Percentiles rank a stretch among this genome's conserved stretches.
Evolutionary conservation across 2,329 filamentous ascomycete species (phyloP).

Genomic region (Clonostachys chloroleuca): DNA sequence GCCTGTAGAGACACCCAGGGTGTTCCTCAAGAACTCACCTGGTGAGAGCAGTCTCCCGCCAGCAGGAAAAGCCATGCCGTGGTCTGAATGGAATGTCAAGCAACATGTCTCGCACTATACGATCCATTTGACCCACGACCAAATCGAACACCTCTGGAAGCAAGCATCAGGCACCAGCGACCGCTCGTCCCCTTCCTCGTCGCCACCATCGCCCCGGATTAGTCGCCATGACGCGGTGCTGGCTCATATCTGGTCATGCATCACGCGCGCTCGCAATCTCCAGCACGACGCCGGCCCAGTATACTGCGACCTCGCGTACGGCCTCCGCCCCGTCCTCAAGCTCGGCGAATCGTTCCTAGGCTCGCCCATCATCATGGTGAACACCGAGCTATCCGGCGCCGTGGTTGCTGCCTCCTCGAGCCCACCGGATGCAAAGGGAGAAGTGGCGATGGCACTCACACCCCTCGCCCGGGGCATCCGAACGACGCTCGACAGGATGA

Average conservation of each 20-base stretch:
- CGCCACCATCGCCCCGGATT: not conserved
- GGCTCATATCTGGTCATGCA: conserved; percentile 16
- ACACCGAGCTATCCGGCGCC: conserved; percentile 9
- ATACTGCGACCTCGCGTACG: conserved; percentile 13
- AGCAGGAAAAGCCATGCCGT: conserved; percentile 10
- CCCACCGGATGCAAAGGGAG: not conserved
- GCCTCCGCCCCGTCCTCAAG: conserved; percentile 7
- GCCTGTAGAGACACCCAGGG: conserved; percentile 1
- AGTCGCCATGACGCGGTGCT: conserved; percentile 15
- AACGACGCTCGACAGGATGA: conserved; percentile 5
- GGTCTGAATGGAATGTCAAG: conserved; percentile 12
- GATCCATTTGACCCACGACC: conserved; percentile 9
- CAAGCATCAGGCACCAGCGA: not conserved
- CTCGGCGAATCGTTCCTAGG: conserved; percentile 9
- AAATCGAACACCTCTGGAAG: conserved; percentile 7
- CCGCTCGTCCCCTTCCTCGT: not conserved
- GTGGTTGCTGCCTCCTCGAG: not conserved
- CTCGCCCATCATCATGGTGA: conserved; percentile 14
- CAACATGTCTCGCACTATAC: conserved; percentile 12
- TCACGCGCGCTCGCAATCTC: conserved; percentile 10
- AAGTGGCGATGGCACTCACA: not conserved
- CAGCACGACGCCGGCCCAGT: conserved; percentile 3
- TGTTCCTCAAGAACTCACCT: conserved; percentile 3
- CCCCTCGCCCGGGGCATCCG: conserved; percentile 5
- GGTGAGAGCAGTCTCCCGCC: not conserved